These are phyloP conservation scores for Amanita rubescens DNA, from an alignment of 768 basidiomycete genomes.

Conservation along the genomic window DNA sequence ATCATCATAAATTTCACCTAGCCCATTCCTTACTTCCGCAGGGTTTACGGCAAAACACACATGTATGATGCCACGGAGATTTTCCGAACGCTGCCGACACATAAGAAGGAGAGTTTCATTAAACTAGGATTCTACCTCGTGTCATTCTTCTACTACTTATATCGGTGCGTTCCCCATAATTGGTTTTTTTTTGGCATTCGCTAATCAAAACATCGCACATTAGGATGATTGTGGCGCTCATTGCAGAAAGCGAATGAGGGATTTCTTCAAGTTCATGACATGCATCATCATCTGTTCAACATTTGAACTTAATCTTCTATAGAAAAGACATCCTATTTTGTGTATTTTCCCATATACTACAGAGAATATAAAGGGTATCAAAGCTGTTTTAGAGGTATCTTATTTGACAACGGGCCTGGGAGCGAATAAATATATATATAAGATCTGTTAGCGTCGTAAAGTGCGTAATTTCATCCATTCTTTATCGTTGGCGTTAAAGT, in stretches of 20 bases:
- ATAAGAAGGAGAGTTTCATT: conserved; percentile 95
- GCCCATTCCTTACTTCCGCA: conserved; percentile 22
- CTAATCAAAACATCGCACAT: neutral
- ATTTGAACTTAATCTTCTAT: neutral
- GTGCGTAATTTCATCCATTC: conserved; percentile 85
- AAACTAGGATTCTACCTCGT: conserved; percentile 92
- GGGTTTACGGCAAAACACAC: conserved; percentile 88
- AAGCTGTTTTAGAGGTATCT: neutral
- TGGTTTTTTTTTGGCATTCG: neutral
- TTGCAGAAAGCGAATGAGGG: conserved; percentile 64
- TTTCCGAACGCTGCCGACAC: conserved; percentile 85
- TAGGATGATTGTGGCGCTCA: conserved; percentile 85
- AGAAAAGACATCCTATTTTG: neutral
- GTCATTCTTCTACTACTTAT: conserved; percentile 89
- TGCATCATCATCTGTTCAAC: conserved; percentile 1
- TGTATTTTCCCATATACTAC: neutral
- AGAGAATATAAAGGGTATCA: neutral
- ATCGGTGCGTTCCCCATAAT: conserved; percentile 48
- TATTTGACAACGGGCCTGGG: neutral
- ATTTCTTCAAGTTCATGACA: neutral
- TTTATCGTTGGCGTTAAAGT: conserved; percentile 77
- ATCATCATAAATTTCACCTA: conserved; percentile 4
- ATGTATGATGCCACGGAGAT: conserved; percentile 99
- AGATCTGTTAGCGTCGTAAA: conserved; percentile 41
- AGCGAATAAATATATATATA: conserved; percentile 1